These are phyloP conservation scores for Plenodomus lindquistii DNA, from an alignment of 2,329 filamentous ascomycete genomes.

Conservation along the genomic window DNA sequence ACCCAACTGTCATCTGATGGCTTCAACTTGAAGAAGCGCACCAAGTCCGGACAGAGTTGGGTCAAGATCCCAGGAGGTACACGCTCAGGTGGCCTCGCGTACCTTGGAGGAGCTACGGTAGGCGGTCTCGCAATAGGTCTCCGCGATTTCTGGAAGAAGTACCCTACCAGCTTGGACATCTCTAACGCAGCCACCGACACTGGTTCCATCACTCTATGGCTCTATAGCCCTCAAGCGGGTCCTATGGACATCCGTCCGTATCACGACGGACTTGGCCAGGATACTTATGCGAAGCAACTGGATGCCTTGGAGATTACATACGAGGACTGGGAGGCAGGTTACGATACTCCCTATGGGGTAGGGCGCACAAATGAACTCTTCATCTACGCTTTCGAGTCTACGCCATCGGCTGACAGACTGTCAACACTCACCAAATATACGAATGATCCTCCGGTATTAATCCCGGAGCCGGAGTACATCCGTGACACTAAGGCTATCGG, in stretches of 20 bases:
- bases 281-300: conserved; percentile 61
- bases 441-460: conserved; percentile 58
- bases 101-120: conserved; percentile 59
- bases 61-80: conserved; percentile 62
- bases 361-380: conserved; percentile 62
- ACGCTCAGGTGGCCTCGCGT: conserved; percentile 60
- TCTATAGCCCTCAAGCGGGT: conserved; percentile 61
- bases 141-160: conserved; percentile 66
- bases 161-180: conserved; percentile 63
- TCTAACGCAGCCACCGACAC: conserved; percentile 54
- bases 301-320: conserved; percentile 67
- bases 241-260: conserved; percentile 62
- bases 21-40: conserved; percentile 64
- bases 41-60: conserved; percentile 61
- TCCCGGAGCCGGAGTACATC: conserved; percentile 55
- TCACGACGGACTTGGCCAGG: conserved; percentile 61
- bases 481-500: conserved; percentile 58
- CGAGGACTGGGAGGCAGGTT: conserved; percentile 62
- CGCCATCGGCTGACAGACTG: conserved; percentile 55
- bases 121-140: conserved; percentile 64
- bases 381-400: conserved; percentile 57
- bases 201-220: conserved; percentile 62
- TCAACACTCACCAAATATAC: conserved; percentile 50
- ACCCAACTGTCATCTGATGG: conserved; percentile 63
- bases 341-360: conserved; percentile 62